Evolutionary conservation across 2,329 filamentous ascomycete genomes (phyloP), one percentile per base, ranked within the genome.

Genomic region (Fusarium duplospermum): DNA sequence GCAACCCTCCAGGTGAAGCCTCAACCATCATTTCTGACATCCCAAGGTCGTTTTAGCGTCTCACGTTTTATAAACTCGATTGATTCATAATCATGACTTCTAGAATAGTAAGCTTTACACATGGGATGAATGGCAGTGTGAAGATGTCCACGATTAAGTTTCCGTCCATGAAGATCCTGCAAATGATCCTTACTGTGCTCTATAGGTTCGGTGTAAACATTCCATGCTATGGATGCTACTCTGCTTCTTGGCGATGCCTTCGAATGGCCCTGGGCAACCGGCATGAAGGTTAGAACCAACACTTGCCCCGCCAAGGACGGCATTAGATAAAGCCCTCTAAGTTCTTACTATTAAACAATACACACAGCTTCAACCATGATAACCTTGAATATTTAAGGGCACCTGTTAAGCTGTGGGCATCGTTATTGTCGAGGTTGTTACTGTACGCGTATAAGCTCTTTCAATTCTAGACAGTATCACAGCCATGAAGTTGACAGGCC

Each of bases 11-110:
- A 6, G 29, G 3, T 29, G 47, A n/a, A 29, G 6, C 24, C 16
- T 29, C 9, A 6, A 13, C 6, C 3, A 8, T 8, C 16, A n/a
- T 8, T 31, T 4, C 6, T 1, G 2, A 10, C 3, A 20, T 20
- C 18, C 10, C 27, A 31, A 31, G 10, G 3, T 20, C 18, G 16
- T 13, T 13, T 27, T 6, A 31, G 16, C 4, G 47, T 29, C 9
- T n/a, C 16, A 13, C 6, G 4, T 29, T 29, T 18, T 2, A 24
- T 3, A 29, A n/a, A 29, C 24, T n/a, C 24, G 24, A 29, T 29
- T 29, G 22, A 27, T 6, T 4, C 24, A 27, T 29, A 14, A 27
- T 29, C 24, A 13, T 50, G 6, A 11, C n/a, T 24, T 50, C 45
- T 18, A 13, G 8, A 14, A 50, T 24, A 11, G 20, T 9, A 2